Evolutionary conservation across 352 stramenopile genomes (phyloP), one percentile per base, ranked within the genome.

Genomic region (Hyaloperonospora arabidopsidis): DNA sequence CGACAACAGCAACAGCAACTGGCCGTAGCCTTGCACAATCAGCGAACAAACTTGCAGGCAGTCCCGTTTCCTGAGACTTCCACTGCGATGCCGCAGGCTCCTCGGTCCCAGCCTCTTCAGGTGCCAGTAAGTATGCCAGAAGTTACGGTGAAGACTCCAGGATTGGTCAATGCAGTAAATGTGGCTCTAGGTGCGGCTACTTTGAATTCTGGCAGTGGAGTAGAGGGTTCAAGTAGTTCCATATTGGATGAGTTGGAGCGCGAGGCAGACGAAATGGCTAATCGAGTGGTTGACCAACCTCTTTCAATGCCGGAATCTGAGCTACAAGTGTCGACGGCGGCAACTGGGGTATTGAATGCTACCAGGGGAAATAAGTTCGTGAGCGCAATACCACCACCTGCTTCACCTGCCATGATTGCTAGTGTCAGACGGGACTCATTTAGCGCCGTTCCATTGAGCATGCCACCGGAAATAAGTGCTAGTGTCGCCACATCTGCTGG

Each of bases 251-350:
- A 94, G 32, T 50, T 94, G 22, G 84, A 94, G 43, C 77, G 84
- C 14, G 84, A 94, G 46, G 80, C 84, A 1, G 75, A 94, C 57
- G 84, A 94, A 54, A 94, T 94, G 84, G 84, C 84, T 1, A 87
- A 89, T 48, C 76, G 79, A 14, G 63, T 91, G 15, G 90, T 68
- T 47, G 84, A 94, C 35, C 70, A 92, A 48, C 81, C 84, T 1
- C 59, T 94, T 11, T 82, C 79, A 5, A 94, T 94, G 84, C 79
- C 81, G 7, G 75, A 88, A 36, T 86, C 80, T 0, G 84, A 94
- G 57, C 60, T 91, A 14, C 79, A 91, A 67, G 52, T 34, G 51
- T 61, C 61, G 14, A 59, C 72, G 18, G 61, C 75, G 8, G 60
- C 76, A 8, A 72, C 49, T 15, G 67, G 61, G 4, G 38, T 58